Evolutionary conservation across 495 filamentous ascomycete genomes (phyloP).

Genomic region (Neurospora intermedia): DNA sequence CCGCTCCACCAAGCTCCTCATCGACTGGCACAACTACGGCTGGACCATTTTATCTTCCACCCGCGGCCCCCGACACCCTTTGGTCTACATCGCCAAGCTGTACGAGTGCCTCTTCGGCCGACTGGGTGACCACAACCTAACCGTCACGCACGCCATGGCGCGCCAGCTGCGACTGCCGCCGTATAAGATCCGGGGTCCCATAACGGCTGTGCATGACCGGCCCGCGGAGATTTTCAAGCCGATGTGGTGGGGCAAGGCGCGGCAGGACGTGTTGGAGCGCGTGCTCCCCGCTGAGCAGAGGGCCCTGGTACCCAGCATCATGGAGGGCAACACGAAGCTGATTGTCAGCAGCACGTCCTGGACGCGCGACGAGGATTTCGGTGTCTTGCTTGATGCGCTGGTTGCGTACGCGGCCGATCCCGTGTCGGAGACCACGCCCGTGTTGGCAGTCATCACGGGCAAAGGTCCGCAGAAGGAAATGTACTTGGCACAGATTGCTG

Average conservation of each 20-base stretch:
- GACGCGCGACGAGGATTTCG: conserved; percentile 96
- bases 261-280: conserved; percentile 47
- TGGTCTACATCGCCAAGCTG: conserved; percentile 61
- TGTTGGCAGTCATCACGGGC: conserved; percentile 81
- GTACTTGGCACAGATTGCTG: conserved; percentile 56
- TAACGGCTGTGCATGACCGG: conserved; percentile 74
- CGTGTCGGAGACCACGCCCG: conserved; percentile 13
- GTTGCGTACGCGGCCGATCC: conserved; percentile 45
- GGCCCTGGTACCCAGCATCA: conserved; percentile 43
- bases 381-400: conserved; percentile 75
- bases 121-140: conserved; percentile 63
- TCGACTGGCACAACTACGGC: conserved; percentile 99
- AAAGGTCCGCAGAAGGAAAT: conserved; percentile 74
- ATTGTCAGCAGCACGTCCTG: conserved; percentile 89
- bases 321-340: conserved; percentile 46
- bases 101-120: conserved; percentile 67
- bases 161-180: conserved; percentile 51
- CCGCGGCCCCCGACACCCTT: conserved; percentile 59
- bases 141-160: conserved; percentile 83
- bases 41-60: conserved; percentile 75
- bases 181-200: conserved; percentile 51
- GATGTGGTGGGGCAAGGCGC: conserved; percentile 35
- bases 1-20: conserved; percentile 70
- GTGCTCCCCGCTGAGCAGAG: conserved; percentile 42
- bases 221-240: conserved; percentile 75